Evolutionary conservation across 1,284 basidiomycete species (phyloP).

Genomic region (Hymenochaete sp.): DNA sequence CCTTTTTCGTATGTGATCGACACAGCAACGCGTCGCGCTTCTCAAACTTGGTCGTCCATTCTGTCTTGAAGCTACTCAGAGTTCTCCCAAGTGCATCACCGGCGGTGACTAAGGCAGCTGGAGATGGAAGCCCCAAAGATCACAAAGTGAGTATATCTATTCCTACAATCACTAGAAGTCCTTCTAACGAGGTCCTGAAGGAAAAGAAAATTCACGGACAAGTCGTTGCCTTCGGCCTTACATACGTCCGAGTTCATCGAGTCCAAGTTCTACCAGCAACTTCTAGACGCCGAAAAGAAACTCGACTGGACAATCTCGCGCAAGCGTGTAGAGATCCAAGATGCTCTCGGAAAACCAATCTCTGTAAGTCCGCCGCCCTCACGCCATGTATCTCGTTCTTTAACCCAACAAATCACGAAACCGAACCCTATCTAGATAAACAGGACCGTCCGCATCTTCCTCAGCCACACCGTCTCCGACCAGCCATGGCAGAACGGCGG

Average conservation of each 20-base stretch:
- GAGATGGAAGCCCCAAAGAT: constrained; percentile 16
- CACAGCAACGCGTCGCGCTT: too few species aligned
- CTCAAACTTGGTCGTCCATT: too few species aligned
- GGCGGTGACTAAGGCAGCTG: too few species aligned
- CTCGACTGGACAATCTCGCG: constrained; percentile 93
- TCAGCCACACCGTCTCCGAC: constrained; percentile 82
- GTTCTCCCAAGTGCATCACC: too few species aligned
- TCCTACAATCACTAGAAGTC: neutral
- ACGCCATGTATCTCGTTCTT: neutral
- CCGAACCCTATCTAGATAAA: constrained; percentile 47
- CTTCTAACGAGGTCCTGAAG: constrained; percentile 29
- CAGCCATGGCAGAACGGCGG: constrained; percentile 70
- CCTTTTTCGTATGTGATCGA: too few species aligned
- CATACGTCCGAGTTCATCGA: constrained; percentile 69
- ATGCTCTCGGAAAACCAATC: constrained; percentile 58
- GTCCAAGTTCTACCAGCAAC: constrained; percentile 78
- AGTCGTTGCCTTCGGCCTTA: constrained; percentile 62
- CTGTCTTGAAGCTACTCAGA: too few species aligned
- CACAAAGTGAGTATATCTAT: constrained; percentile 9
- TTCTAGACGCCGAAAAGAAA: constrained; percentile 84
- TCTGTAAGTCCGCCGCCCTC: constrained; percentile 32
- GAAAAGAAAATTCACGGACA: constrained; percentile 74
- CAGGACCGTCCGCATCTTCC: constrained; percentile 79
- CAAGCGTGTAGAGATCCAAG: constrained; percentile 85
- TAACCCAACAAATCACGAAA: neutral